A percentile compares a stretch with the other conserved stretches of the same genome.
Conservation (phyloP, 176 grass and related monocot genomes). For the Carex kokanica region DNA sequence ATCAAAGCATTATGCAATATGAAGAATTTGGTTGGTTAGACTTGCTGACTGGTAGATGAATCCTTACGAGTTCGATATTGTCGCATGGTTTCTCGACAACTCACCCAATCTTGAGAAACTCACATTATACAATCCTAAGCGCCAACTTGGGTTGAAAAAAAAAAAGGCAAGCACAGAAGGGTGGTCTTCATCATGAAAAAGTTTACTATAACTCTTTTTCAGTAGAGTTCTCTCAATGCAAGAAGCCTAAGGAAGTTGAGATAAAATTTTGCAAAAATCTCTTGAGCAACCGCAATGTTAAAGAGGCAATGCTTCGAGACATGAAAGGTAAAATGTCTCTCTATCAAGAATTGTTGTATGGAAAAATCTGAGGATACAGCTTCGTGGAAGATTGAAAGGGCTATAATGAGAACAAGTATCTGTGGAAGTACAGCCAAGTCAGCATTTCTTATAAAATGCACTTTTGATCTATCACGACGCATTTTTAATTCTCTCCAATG, state of each 20-base stretch:
- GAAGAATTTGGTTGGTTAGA: background rate
- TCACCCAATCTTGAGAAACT: background rate
- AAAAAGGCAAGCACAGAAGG: background rate
- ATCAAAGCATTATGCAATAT: background rate
- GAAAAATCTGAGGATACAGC: too few relatives aligned
- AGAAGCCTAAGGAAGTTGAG: background rate
- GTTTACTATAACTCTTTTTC: background rate
- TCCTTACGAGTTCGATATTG: background rate
- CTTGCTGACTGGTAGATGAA: background rate
- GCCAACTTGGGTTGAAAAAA: background rate
- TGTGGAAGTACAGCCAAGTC: too few relatives aligned
- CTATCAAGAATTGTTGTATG: too few relatives aligned
- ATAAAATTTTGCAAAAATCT: background rate
- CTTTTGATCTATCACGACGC: too few relatives aligned
- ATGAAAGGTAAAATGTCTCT: background rate
- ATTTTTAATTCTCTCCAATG: too few relatives aligned
- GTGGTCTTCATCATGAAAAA: background rate
- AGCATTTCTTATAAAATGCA: too few relatives aligned
- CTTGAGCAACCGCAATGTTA: background rate
- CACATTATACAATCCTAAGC: background rate
- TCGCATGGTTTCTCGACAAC: background rate
- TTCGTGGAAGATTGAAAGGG: too few relatives aligned
- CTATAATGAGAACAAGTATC: too few relatives aligned
- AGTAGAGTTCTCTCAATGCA: background rate
- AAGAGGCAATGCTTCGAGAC: background rate